Evolutionary conservation across 495 filamentous ascomycete genomes (phyloP), one percentile per base, ranked within the genome.

Genomic region (Endocarpon pusillum): DNA sequence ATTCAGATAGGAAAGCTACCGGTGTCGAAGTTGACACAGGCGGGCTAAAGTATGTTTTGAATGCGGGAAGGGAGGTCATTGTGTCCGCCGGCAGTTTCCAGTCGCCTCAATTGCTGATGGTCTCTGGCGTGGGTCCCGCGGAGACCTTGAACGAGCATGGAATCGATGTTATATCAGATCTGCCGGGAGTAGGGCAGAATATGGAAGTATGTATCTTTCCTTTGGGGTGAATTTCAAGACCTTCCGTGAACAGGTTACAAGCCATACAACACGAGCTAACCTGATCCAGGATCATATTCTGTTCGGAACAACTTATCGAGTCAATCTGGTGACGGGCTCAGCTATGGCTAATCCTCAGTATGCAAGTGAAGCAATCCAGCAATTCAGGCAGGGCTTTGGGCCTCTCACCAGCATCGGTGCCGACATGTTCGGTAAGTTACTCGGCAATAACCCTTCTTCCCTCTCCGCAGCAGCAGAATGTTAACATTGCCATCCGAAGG

Each of bases 101-200:
- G 17, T 57, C 61, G 12, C 66, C 66, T 0, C 64, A 69, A 31
- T 41, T 71, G 5, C 46, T 70, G 20, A 58, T 66, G 41, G 48
- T 63, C 11, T 68, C 64, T n/a, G 64, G 64, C 1, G 47, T 69
- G 29, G 64, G 28, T 6, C 28, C 54, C 0, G 31, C 42, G 2
- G 48, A 41, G 9, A 35, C 37, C 0, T 42, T 64, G 5, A 15
- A 50, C 19, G 40, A 49, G 9, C 42, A 53, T 15, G 44, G 39
- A 4, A 63, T 67, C 21, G 38, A 55, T 0, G 42, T 64, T 1
- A 31, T 67, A 11, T 35, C 45, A 8, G 55, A 66, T 23, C 43
- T 62, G 1, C 52, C 61, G 0, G 65, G 65, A 9, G 65, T 72
- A 6, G 69, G 68, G 9, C 55, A 66, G 37, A 67, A 72, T 33